Evolutionary conservation across 257 asterid species (phyloP).

Genomic region (Solanum ossicruentum): DNA sequence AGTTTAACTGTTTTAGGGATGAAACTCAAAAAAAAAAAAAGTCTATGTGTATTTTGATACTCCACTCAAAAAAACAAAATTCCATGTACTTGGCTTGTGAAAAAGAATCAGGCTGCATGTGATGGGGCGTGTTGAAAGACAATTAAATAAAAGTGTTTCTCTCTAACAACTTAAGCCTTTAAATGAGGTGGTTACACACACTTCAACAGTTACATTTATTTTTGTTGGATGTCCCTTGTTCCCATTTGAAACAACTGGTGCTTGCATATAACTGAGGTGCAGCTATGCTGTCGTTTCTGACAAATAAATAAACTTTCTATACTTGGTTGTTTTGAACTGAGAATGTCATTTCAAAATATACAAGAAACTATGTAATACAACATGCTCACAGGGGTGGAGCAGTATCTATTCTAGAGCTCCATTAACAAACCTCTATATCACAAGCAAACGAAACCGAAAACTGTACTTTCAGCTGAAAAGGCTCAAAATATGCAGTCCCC

Average conservation of each 20-base stretch:
- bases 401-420: neutral
- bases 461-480: neutral
- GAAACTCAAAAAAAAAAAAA: too few relatives aligned
- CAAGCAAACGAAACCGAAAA: neutral
- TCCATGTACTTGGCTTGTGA: neutral
- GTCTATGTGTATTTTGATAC: too few relatives aligned
- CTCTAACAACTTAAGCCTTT: neutral
- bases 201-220: neutral
- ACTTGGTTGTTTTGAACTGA: neutral
- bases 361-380: neutral
- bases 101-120: neutral
- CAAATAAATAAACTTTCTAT: neutral
- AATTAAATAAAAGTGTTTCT: neutral
- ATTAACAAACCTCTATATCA: neutral
- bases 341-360: neutral
- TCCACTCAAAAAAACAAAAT: neutral
- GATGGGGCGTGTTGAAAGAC: neutral
- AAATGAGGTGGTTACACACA: neutral
- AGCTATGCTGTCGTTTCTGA: neutral
- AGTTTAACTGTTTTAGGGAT: too few relatives aligned
- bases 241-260: neutral
- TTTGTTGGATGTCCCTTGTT: neutral
- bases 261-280: neutral
- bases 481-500: neutral
- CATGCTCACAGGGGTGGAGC: neutral